Evolutionary conservation across 2,329 filamentous ascomycete species (phyloP).

Genomic region (Penicillium sp.): DNA sequence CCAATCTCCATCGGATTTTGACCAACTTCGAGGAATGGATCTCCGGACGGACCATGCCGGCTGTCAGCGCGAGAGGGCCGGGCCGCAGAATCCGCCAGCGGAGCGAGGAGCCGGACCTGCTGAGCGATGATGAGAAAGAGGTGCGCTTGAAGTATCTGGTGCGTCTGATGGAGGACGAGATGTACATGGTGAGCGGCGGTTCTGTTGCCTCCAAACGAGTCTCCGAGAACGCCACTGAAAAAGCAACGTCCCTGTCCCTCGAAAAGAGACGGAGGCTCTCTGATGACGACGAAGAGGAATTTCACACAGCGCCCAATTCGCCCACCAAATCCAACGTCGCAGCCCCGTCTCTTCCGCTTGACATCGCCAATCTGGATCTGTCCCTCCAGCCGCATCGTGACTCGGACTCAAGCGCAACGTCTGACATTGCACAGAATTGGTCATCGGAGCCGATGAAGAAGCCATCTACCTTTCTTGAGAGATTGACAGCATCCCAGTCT

Average conservation of each 20-base stretch:
- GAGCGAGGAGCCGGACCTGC: slow-evolving; percentile 7
- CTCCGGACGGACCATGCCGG: background rate
- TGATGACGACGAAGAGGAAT: slow-evolving; percentile 26
- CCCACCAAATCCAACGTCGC: slow-evolving; percentile 17
- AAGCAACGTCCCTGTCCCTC: background rate
- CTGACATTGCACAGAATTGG: too few species aligned
- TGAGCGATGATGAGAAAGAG: slow-evolving; percentile 23
- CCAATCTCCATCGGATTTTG: slow-evolving; percentile 25
- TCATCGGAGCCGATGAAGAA: too few species aligned
- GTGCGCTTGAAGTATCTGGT: slow-evolving; percentile 30
- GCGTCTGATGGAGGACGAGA: slow-evolving; percentile 32
- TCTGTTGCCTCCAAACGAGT: background rate
- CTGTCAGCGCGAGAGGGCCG: background rate
- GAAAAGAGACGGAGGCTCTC: background rate
- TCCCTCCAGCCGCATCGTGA: background rate
- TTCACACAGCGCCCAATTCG: slow-evolving; percentile 33
- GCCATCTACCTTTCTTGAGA: too few species aligned
- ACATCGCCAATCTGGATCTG: background rate
- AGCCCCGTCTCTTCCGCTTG: background rate
- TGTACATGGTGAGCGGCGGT: slow-evolving; percentile 29
- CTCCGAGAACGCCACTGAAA: background rate
- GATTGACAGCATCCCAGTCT: too few species aligned
- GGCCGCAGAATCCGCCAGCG: background rate
- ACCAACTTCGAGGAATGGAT: slow-evolving; percentile 34
- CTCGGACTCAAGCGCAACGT: too few species aligned